phyloP scores from a whole-genome alignment of 495 filamentous ascomycete species.

The Aspergillus leporis region DNA sequence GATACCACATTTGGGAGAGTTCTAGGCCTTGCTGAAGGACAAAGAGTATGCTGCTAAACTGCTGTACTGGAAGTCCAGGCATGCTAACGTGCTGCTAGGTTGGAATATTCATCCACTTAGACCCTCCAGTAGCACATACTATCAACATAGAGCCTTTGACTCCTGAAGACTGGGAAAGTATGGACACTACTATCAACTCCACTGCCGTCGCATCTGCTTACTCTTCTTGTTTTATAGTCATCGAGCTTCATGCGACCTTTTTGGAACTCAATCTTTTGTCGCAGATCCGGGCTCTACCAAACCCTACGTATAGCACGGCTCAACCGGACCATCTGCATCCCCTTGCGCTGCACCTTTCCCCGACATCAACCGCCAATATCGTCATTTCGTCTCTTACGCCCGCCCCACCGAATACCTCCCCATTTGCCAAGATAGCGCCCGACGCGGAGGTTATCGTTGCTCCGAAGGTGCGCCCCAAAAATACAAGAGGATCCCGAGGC shows the following conservation, averaged over 20 bases:
- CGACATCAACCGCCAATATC: constrained; percentile 93
- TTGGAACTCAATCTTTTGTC: constrained; percentile 90
- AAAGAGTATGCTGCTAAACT: constrained; percentile 62
- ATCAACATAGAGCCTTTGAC: constrained; percentile 96
- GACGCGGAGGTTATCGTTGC: constrained; percentile 97
- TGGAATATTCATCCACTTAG: constrained; percentile 72
- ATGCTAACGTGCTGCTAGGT: constrained; percentile 50
- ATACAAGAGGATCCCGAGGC: constrained; percentile 50
- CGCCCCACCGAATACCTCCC: constrained; percentile 61
- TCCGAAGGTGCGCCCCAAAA: constrained; percentile 74
- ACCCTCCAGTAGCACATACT: constrained; percentile 86
- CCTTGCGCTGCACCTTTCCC: constrained; percentile 88
- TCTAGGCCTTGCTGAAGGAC: constrained; percentile 77
- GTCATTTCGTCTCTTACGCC: constrained; percentile 77
- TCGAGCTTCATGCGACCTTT: constrained; percentile 93
- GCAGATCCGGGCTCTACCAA: constrained; percentile 90
- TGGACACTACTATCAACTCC: constrained; percentile 20
- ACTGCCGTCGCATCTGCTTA: constrained; percentile 8
- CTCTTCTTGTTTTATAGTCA: constrained; percentile 54
- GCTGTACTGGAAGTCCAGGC: background rate
- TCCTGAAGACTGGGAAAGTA: constrained; percentile 90
- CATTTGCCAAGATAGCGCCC: constrained; percentile 88
- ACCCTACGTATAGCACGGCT: constrained; percentile 62
- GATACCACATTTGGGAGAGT: constrained; percentile 86
- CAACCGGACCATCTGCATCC: constrained; percentile 65